Evolutionary conservation across 208 protist species (phyloP), one percentile per base, ranked within the genome.

Genomic region (Herpetomonas samuelpessoai): DNA sequence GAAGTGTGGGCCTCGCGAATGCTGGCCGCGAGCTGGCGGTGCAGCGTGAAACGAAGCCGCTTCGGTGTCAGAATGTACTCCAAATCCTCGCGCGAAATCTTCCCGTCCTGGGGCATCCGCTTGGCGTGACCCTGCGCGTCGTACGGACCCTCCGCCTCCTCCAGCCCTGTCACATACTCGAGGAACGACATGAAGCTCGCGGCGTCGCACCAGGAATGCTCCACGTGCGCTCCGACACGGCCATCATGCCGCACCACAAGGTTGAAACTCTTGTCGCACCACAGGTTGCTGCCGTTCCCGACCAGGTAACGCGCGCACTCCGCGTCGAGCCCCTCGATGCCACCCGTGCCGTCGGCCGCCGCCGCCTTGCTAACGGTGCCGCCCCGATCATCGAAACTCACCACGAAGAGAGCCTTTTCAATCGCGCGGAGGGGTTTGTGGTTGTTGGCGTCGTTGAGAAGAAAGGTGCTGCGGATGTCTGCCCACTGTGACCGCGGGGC

Each of bases 251-350:
- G 62, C 12, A 90, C 66, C 31, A 91, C 71, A 10, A 90, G 56
- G 67, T 88, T 87, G 66, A 93, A 91, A 62, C 78, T 87, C 68
- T 93, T 93, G 60, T 93, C 87, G 46, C 70, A 77, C 87, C 87
- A 93, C 35, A 83, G 63, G 59, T 81, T 88, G 44, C 71, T 62
- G 18, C 83, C 83, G 60, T 85, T 83, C 38, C 87, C 82, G 60
- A 77, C 83, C 25, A 91, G 72, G 62, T 81, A 88, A 49, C 68
- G 57, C 29, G 61, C 26, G 63, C 78, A 79, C 58, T 81, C 65
- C 19, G 30, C 64, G 25, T 52, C 55, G 28, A 74, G 61, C 22
- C 67, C 64, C 45, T 59, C 55, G n/a, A 62, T 64, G 19, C 65
- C 61, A 9, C 35, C 48, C 7, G 49, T 2, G 25, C 71, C 25